Conservation (phyloP, 2,329 filamentous ascomycete genomes). For the Samsoniella hepiali region DNA sequence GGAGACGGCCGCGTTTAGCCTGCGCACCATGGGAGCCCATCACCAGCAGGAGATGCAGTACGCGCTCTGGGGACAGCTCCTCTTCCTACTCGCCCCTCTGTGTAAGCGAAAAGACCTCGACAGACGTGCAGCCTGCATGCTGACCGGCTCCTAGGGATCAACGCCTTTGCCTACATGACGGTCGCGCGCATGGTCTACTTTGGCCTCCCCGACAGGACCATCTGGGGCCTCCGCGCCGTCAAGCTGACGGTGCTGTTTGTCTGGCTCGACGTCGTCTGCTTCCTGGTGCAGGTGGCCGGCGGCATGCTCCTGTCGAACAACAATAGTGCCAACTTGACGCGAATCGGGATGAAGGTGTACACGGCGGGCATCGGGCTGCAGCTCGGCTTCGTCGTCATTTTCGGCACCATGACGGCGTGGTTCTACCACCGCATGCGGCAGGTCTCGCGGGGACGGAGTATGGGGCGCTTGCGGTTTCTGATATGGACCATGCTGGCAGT, state of each 20-base stretch:
- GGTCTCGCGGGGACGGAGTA: conserved; percentile 23
- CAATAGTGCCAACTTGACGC: conserved; percentile 26
- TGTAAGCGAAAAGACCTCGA: conserved; percentile 27
- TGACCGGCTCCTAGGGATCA: conserved; percentile 33
- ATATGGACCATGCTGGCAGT: conserved; percentile 34
- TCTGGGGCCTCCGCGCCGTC: conserved; percentile 34
- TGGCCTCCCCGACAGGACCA: conserved; percentile 36
- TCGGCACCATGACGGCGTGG: conserved; percentile 32
- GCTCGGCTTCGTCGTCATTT: conserved; percentile 37
- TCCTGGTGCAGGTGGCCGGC: conserved; percentile 42
- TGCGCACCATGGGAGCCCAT: conserved; percentile 35
- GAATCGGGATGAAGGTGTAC: conserved; percentile 38
- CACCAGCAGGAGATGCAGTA: conserved; percentile 37
- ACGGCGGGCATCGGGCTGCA: conserved; percentile 38
- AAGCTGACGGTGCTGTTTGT: conserved; percentile 46
- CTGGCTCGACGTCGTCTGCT: conserved; percentile 45
- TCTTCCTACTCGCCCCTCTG: conserved; percentile 42
- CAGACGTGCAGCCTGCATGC: background rate
- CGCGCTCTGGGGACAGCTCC: conserved; percentile 31
- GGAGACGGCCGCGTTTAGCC: conserved; percentile 38
- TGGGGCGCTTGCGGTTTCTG: conserved; percentile 33
- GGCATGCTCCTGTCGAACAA: conserved; percentile 36
- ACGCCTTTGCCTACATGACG: conserved; percentile 45
- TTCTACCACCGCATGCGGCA: conserved; percentile 33
- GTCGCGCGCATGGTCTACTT: conserved; percentile 39